Evolutionary conservation across 139 green algal species (phyloP).

Genomic region (Coelastrella sp.): DNA sequence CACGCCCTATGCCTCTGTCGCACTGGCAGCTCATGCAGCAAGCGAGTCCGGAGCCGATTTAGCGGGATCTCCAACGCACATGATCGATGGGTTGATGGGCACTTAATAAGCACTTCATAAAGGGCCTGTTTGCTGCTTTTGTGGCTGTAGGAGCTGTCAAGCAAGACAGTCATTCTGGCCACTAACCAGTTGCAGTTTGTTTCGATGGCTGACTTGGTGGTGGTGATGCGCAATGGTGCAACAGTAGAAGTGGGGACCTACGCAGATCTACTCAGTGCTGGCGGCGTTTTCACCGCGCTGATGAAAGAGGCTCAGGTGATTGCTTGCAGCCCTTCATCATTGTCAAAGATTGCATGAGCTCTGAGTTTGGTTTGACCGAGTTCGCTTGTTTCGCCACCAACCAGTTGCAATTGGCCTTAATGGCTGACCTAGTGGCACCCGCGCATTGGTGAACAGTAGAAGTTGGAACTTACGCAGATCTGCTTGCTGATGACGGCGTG

Average conservation of each 20-base stretch:
- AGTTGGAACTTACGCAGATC: slow-evolving; percentile 47
- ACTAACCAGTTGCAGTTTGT: slow-evolving; percentile 76
- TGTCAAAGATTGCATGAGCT: too few relatives aligned
- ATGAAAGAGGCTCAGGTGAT: slow-evolving; percentile 62
- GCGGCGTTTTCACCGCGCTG: slow-evolving; percentile 63
- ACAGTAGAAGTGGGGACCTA: slow-evolving; percentile 62
- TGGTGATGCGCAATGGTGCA: slow-evolving; percentile 59
- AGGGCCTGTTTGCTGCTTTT: too few relatives aligned
- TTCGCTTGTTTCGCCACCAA: background rate
- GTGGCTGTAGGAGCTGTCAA: slow-evolving; percentile 32
- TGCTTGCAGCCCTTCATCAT: background rate
- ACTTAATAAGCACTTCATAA: too few relatives aligned
- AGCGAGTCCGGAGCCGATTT: background rate
- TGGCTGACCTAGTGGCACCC: background rate
- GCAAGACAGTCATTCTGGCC: slow-evolving; percentile 65
- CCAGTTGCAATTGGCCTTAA: background rate
- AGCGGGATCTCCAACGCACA: too few relatives aligned
- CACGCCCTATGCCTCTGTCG: background rate
- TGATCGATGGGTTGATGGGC: too few relatives aligned
- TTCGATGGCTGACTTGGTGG: slow-evolving; percentile 58
- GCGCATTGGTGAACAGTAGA: slow-evolving; percentile 27
- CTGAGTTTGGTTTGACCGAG: too few relatives aligned
- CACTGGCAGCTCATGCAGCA: background rate
- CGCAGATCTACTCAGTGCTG: slow-evolving; percentile 48
- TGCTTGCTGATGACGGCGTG: slow-evolving; percentile 43